phyloP scores from a whole-genome alignment of 1,284 basidiomycete species.

The Heterobasidion occidentale region DNA sequence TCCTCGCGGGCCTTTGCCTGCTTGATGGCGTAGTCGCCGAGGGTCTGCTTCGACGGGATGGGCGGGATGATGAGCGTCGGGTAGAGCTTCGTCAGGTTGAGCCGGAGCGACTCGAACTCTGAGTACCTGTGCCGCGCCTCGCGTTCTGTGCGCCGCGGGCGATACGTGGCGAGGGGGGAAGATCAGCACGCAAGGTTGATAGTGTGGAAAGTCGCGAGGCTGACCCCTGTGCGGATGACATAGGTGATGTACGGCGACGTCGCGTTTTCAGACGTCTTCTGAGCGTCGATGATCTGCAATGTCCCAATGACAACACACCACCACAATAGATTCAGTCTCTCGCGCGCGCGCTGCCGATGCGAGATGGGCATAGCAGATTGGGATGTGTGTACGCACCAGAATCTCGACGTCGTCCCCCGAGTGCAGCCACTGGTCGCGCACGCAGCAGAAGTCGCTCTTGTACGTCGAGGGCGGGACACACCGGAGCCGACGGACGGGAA shows the following conservation, averaged over 20 bases:
- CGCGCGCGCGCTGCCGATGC: background rate
- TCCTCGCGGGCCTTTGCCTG: slow-evolving; percentile 97
- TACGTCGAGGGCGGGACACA: slow-evolving; percentile 33
- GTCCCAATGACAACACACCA: background rate
- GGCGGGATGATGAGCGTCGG: slow-evolving; percentile 97
- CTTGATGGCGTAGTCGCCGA: slow-evolving; percentile 96
- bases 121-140: slow-evolving; percentile 91
- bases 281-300: slow-evolving; percentile 82
- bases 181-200: too few relatives aligned
- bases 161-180: background rate
- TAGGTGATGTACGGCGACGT: slow-evolving; percentile 92
- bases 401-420: slow-evolving; percentile 77
- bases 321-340: background rate
- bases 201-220: slow-evolving; percentile 18
- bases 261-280: slow-evolving; percentile 87
- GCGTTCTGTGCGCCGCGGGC: slow-evolving; percentile 45
- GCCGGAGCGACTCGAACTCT: slow-evolving; percentile 91
- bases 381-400: slow-evolving; percentile 39
- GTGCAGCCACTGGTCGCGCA: slow-evolving; percentile 66
- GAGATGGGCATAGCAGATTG: background rate
- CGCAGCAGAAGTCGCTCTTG: slow-evolving; percentile 73
- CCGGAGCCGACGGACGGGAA: slow-evolving; percentile 50
- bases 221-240: slow-evolving; percentile 85
- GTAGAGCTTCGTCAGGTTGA: slow-evolving; percentile 81
- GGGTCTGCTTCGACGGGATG: slow-evolving; percentile 94